Evolutionary conservation across 1,139 yeast species (phyloP), one percentile per base, ranked within the genome.

Genomic region (Blastobotrys ciferrii): DNA sequence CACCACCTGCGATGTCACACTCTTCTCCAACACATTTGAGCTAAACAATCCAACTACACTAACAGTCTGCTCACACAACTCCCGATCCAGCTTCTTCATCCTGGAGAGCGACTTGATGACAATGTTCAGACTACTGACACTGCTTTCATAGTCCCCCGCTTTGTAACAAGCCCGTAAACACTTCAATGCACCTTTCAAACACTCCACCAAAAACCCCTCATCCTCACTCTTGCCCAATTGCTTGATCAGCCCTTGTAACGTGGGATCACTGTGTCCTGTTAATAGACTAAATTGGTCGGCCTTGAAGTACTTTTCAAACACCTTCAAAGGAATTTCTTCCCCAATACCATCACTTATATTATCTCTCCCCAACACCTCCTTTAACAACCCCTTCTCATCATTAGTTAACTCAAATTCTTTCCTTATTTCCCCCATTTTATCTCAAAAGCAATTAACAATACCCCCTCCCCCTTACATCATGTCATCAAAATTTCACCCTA

Each of bases 1-100:
- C 4, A 53, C 60, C 1, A 56, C 60, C 25, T 37, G 40, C 1
- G 51, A 47, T 2, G 46, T 47, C 32, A 36, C 42, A 31, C 41
- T 42, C 43, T 35, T 50, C n/a, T 17, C 15, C n/a, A 47, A 17
- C 32, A 28, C 18, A 18, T 39, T 39, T 25, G 25, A 28, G 14
- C 23, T 25, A 33, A 42, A 49, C 30, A 45, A 32, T 13, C 41
- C 39, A 4, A 40, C 32, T 2, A 49, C 37, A 2, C 25, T 12
- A 23, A 49, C 20, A 3, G 45, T 43, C 17, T 43, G 44, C 32
- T 49, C 52, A 14, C 52, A 49, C 13, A 32, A 15, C n/a, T 31
- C 28, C 14, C 30, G 13, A 14, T 23, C 35, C 28, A 44, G 30
- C 17, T 31, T 15, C 15, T 20, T 30, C n/a, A 15, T 14, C 33